A percentile compares a stretch with the other conserved stretches of the same genome.
Conservation (phyloP, 331 rosid genomes). For the Acacia pycnantha region DNA sequence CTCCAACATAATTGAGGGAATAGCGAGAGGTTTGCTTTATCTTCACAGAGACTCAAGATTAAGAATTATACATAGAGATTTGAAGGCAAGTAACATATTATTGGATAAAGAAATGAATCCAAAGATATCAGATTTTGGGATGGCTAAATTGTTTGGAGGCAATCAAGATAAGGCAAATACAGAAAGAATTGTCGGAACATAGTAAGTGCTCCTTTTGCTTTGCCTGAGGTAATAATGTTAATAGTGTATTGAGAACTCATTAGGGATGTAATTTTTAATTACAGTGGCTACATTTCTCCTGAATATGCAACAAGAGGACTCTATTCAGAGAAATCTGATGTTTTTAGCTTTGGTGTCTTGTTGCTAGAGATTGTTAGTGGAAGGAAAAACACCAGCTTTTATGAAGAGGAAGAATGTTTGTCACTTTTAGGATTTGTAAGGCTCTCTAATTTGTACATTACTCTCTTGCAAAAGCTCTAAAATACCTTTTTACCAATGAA, state of each 20-base stretch:
- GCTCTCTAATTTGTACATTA: neutral
- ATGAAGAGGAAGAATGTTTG: neutral
- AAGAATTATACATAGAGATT: slow-evolving; percentile 8
- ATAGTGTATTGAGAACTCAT: too few relatives aligned
- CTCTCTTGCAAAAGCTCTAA: neutral
- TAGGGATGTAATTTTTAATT: neutral
- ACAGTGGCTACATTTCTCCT: slow-evolving; percentile 39
- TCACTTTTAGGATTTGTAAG: slow-evolving; percentile 42
- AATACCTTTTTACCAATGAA: neutral
- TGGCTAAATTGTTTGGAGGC: slow-evolving; percentile 29
- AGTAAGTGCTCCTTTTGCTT: neutral
- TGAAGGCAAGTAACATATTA: slow-evolving; percentile 26
- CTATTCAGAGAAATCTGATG: slow-evolving; percentile 53
- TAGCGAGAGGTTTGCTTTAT: slow-evolving; percentile 16
- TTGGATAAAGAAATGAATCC: slow-evolving; percentile 26
- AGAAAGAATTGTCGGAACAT: neutral
- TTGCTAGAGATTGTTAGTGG: slow-evolving; percentile 49
- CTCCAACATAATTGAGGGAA: slow-evolving; percentile 28
- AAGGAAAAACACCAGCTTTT: slow-evolving; percentile 32
- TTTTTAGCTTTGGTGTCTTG: slow-evolving; percentile 56
- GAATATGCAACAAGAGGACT: slow-evolving; percentile 56
- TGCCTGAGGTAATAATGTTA: neutral
- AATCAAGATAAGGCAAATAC: slow-evolving; percentile 27
- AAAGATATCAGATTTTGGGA: slow-evolving; percentile 29
- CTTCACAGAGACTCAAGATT: slow-evolving; percentile 31